Evolutionary conservation across 2,329 filamentous ascomycete genomes (phyloP).

Genomic region (Thielaviopsis populi): DNA sequence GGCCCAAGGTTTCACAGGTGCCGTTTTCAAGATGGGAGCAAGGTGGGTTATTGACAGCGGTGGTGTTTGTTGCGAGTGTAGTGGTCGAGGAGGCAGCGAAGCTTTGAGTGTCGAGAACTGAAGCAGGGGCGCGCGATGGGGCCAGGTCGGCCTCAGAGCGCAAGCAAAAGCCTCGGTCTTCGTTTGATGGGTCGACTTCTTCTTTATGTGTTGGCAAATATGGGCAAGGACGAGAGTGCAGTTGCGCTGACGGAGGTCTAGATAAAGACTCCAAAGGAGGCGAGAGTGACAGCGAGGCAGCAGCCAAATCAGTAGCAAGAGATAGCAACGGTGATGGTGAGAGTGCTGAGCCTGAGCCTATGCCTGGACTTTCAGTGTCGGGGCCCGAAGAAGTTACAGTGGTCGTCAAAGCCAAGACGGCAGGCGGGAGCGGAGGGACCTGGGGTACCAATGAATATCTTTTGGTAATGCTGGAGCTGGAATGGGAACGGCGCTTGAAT

Average conservation of each 20-base stretch:
- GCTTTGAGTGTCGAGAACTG: background rate
- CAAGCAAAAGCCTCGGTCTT: background rate
- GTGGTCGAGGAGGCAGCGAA: background rate
- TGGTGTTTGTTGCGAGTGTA: background rate
- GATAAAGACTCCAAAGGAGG: background rate
- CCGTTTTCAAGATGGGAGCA: background rate
- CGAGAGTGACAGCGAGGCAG: background rate
- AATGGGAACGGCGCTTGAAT: background rate
- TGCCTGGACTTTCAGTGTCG: background rate
- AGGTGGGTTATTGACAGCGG: background rate
- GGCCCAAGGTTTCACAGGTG: background rate
- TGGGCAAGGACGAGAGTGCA: background rate
- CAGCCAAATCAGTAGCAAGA: background rate
- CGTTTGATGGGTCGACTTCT: background rate
- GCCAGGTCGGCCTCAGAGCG: constrained; percentile 3
- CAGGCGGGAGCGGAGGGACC: constrained; percentile 1
- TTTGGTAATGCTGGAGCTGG: background rate
- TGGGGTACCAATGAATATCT: background rate
- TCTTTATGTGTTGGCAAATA: background rate
- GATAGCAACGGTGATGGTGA: background rate
- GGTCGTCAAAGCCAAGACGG: background rate
- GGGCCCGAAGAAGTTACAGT: background rate
- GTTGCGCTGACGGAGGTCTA: background rate
- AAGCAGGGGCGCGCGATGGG: constrained; percentile 1
- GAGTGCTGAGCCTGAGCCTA: no score